Evolutionary conservation across 495 filamentous ascomycete genomes (phyloP).

Genomic region (Elaphomyces granulatus): DNA sequence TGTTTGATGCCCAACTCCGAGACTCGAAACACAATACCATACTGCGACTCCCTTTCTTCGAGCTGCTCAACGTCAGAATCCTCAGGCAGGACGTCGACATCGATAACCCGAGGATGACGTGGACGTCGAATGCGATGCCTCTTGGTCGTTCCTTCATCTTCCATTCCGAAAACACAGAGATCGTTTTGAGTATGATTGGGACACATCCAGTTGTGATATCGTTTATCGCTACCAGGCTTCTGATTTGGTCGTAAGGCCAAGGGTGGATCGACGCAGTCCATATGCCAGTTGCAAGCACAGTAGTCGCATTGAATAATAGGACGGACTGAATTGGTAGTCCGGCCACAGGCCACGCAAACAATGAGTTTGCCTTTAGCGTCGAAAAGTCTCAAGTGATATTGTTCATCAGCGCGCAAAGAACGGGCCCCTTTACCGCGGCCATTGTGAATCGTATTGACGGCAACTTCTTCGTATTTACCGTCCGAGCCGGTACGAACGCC

Average conservation of each 20-base stretch:
- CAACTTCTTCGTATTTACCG: conserved; percentile 63
- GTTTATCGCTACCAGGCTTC: conserved; percentile 22
- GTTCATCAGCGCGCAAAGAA: conserved; percentile 42
- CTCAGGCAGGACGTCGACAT: conserved; percentile 49
- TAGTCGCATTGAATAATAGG: conserved; percentile 69
- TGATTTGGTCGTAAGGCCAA: conserved; percentile 56
- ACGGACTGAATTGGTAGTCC: conserved; percentile 37
- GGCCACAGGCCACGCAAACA: conserved; percentile 56
- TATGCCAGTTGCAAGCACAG: conserved; percentile 70
- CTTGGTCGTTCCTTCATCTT: conserved; percentile 35
- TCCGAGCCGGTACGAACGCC: conserved; percentile 56
- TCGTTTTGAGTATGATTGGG: conserved; percentile 68
- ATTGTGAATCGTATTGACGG: conserved; percentile 7
- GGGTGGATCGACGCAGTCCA: conserved; percentile 83
- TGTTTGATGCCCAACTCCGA: conserved; percentile 61
- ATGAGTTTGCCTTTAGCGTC: conserved; percentile 54
- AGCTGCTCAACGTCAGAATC: conserved; percentile 42
- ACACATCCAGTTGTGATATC: conserved; percentile 66
- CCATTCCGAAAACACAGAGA: conserved; percentile 21
- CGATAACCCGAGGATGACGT: conserved; percentile 53
- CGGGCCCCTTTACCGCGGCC: conserved; percentile 31
- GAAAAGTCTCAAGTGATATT: conserved; percentile 49
- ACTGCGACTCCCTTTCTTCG: conserved; percentile 33
- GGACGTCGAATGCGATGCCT: conserved; percentile 41
- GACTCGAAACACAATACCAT: conserved; percentile 52